Evolutionary conservation across 2,329 filamentous ascomycete genomes (phyloP), one percentile per base, ranked within the genome.

Genomic region (Daldinia sp.): DNA sequence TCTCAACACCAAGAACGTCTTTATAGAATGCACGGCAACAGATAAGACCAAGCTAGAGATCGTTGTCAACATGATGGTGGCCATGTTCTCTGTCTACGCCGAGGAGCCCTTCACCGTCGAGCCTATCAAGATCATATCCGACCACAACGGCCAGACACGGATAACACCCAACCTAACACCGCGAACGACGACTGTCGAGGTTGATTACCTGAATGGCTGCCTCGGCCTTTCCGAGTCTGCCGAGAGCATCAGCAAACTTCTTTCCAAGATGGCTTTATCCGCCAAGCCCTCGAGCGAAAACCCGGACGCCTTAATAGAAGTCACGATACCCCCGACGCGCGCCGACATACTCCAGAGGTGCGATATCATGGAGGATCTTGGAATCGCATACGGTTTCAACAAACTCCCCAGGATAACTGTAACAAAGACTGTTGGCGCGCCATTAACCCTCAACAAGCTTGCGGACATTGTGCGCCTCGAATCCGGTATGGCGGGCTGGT

Each of bases 291-390:
- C 93, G 0, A 79, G 83, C 56, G 85, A 86, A 64, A 84, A 90
- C 64, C 78, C 58, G 15, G 29, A 85, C 56, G 89, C 92, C 74
- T 80, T 95, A 50, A 83, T 96, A 63, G 90, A 96, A 72, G 89
- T 98, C 25, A 85, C 89, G 32, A 87, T 98, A 21, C 95, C 95
- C 7, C 87, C 94, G 29, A 98, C 94, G 47, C 88, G 95, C 66
- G 94, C 95, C 48, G 95, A 99, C 77, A 90, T 99, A 39, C 88
- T 99, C 29, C 95, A 99, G 78, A 91, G 97, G 75, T 96, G 93
- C 72, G 95, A 99, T 76, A 92, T 99, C 70, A 99, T 99, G 94
- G 95, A 99, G 80, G 96, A 99, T 75, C 89, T 96, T 17, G 95
- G 93, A 37, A 95, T 99, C 68, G 93, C 93, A 54, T 97, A 98